Evolutionary conservation across 2,329 filamentous ascomycete species (phyloP).

Genomic region (Pseudohalonectria lignicola): DNA sequence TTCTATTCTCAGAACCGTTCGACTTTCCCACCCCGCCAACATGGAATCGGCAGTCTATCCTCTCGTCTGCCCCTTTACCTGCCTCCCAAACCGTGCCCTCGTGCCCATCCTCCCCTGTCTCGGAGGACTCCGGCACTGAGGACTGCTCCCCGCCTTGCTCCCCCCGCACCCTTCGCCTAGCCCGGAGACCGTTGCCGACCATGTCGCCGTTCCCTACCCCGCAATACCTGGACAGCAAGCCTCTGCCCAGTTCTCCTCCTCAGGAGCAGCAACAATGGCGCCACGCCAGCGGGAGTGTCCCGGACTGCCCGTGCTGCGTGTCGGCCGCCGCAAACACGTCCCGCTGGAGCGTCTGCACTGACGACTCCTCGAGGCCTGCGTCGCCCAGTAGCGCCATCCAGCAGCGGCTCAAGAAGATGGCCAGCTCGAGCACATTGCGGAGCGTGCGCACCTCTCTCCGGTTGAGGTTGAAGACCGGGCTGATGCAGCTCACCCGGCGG

Average conservation of each 20-base stretch:
- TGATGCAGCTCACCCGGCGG: not conserved
- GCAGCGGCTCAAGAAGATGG: slow-evolving; percentile 1
- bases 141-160: not conserved
- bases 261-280: not conserved
- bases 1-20: slow-evolving; percentile 1
- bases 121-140: not conserved
- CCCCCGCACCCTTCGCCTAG: no score
- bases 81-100: no score
- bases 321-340: not conserved
- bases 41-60: not conserved
- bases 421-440: not conserved
- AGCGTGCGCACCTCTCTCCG: not conserved
- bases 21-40: slow-evolving; percentile 2
- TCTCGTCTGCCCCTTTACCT: no score
- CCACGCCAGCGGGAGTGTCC: not conserved
- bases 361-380: slow-evolving; percentile 1
- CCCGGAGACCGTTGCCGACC: no score
- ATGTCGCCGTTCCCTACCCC: no score
- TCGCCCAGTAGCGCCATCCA: slow-evolving; percentile 2
- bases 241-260: no score
- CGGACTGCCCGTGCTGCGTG: slow-evolving; percentile 1
- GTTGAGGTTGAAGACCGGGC: not conserved
- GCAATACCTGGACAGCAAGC: no score
- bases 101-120: not conserved
- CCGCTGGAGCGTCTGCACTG: slow-evolving; percentile 2